phyloP scores from a whole-genome alignment of 2,329 filamentous ascomycete species.

The Atkinsonella texensis region DNA sequence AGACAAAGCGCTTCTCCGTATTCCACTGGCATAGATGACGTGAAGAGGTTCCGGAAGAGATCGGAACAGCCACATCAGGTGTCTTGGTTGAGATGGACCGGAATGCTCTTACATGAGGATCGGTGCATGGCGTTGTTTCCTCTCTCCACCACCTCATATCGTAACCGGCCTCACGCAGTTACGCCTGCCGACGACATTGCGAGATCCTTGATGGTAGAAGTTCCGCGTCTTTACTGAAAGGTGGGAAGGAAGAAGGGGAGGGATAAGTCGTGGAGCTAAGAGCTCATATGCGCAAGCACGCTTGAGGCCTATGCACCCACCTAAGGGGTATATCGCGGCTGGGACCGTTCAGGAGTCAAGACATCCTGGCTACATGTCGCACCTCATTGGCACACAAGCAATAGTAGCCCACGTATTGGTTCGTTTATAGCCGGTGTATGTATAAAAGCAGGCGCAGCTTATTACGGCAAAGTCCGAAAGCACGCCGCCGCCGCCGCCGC shows the following conservation, averaged over 20 bases:
- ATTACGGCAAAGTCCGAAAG: not conserved
- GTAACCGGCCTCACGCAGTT: not conserved
- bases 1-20: not conserved
- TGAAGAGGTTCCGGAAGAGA: not conserved
- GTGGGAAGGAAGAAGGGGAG: not conserved
- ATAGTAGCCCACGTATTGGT: not conserved
- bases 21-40: not conserved
- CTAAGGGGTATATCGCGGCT: too few relatives aligned
- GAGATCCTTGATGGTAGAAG: not conserved
- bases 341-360: too few relatives aligned
- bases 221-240: not conserved
- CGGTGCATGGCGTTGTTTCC: not conserved
- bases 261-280: not conserved
- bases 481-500: not conserved
- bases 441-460: not conserved
- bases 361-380: not conserved
- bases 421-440: not conserved
- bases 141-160: not conserved
- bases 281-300: too few relatives aligned
- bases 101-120: not conserved
- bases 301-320: too few relatives aligned
- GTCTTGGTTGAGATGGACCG: not conserved
- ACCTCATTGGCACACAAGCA: not conserved
- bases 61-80: not conserved
- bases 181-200: not conserved